Conservation (phyloP, 805 yeast species). For the Candida maltosa region DNA sequence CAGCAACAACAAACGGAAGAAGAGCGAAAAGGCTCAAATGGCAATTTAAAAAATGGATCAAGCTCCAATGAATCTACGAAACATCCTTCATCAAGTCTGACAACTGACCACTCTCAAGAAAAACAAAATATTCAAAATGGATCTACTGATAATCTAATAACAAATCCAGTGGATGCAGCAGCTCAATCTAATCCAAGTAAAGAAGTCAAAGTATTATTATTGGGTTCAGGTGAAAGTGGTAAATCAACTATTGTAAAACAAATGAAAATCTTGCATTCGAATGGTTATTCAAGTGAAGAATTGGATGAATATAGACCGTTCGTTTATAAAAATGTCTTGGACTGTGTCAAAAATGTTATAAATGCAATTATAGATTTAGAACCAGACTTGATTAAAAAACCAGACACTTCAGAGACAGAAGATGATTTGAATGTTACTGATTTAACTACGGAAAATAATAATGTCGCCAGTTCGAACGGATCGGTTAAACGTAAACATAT, state of each 20-base stretch:
- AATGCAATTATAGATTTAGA: conserved; percentile 59
- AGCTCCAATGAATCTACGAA: conserved; percentile 2
- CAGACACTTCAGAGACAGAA: conserved; percentile 9
- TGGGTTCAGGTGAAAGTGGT: conserved; percentile 89
- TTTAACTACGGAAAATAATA: conserved; percentile 1
- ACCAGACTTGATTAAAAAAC: conserved; percentile 31
- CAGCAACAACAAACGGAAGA: conserved; percentile 4
- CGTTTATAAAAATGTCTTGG: conserved; percentile 73
- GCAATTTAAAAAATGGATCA: not conserved
- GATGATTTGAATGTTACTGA: conserved; percentile 10
- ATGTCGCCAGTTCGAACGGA: conserved; percentile 1
- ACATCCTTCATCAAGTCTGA: conserved; percentile 3
- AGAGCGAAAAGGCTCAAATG: not conserved
- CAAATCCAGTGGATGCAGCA: conserved; percentile 11
- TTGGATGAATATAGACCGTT: conserved; percentile 71
- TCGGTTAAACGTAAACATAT: conserved; percentile 14
- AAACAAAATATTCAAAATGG: conserved; percentile 1
- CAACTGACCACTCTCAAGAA: too few relatives aligned
- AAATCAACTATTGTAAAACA: conserved; percentile 80
- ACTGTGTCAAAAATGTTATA: conserved; percentile 69
- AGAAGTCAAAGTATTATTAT: conserved; percentile 69
- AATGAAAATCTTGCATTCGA: conserved; percentile 73
- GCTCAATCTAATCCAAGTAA: conserved; percentile 14
- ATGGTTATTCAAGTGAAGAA: conserved; percentile 71
- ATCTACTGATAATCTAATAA: not conserved